These are phyloP conservation scores for Prototheca cutis DNA, from an alignment of 163 green algal species.

Conservation along the genomic window DNA sequence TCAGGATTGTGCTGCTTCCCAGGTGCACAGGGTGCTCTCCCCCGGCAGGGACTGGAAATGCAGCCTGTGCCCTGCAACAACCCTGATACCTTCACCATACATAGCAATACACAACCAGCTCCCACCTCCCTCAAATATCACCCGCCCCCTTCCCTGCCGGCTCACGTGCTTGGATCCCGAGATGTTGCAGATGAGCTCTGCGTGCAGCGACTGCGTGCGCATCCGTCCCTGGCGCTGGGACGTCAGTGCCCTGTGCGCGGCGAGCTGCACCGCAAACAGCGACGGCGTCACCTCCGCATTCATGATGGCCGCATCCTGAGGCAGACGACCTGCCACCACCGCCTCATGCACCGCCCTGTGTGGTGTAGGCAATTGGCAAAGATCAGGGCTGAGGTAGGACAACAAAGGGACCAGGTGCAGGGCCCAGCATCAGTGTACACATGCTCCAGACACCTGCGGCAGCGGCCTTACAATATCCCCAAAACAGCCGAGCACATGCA, in stretches of 20 bases:
- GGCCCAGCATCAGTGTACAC: too few species aligned
- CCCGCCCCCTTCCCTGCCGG: neutral
- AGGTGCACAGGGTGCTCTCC: too few species aligned
- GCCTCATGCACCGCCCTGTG: slow-evolving; percentile 38
- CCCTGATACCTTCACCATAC: too few species aligned
- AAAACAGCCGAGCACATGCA: too few species aligned
- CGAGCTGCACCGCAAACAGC: slow-evolving; percentile 30
- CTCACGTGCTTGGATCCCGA: slow-evolving; percentile 51
- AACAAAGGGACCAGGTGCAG: too few species aligned
- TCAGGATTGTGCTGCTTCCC: too few species aligned
- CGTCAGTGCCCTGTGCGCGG: slow-evolving; percentile 34
- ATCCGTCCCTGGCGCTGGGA: slow-evolving; percentile 15
- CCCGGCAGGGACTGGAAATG: too few species aligned
- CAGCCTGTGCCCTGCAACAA: too few species aligned
- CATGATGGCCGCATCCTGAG: slow-evolving; percentile 33
- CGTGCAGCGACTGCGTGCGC: slow-evolving; percentile 36
- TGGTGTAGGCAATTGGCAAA: too few species aligned
- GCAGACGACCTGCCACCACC: slow-evolving; percentile 19
- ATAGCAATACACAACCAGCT: neutral
- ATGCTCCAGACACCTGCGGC: too few species aligned
- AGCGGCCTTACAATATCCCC: too few species aligned
- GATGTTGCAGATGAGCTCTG: slow-evolving; percentile 52
- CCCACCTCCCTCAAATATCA: neutral
- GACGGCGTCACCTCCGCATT: slow-evolving; percentile 39
- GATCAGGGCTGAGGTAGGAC: too few species aligned